Evolutionary conservation across 1,284 basidiomycete genomes (phyloP), one percentile per base, ranked within the genome.

Genomic region (Ganoderma lucidum): DNA sequence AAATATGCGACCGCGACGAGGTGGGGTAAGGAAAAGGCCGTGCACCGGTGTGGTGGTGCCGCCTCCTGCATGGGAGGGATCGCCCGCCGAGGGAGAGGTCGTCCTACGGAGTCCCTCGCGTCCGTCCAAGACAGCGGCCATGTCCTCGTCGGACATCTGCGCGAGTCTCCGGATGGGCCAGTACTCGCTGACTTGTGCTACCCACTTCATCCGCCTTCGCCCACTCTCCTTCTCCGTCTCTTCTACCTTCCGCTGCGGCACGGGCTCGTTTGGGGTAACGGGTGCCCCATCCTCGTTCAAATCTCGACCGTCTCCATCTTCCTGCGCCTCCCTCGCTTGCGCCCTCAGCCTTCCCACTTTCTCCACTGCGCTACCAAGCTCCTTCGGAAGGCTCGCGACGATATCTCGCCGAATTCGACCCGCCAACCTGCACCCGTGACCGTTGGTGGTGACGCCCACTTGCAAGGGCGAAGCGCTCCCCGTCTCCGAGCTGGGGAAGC

Each of bases 141-240:
- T 95, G 28, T 96, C 93, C 23, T 79, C 79, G 32, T 88, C 84
- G 6, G 86, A 84, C 86, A 98, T 86, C 10, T 81, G 78, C 1
- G 94, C 93, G 1, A 98, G 86, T 64, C 89, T 89, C 28, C 93
- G 87, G 62, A 97, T 87, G 0, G 95, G 92, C 93, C 96, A 98
- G 79, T 98, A 98, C 80, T 98, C 96, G 84, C 94, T 96, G 76
- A 96, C 88, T 79, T 96, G 95, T 1, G 94, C 90, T 0, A 96
- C 92, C 95, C 95, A 97, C 80, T 91, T 89, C 88, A 96, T 93
- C 32, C 93, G 84, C 59, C 94, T 83, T 65, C 83, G 84, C 60
- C 86, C 82, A 37, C 80, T 79, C 70, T 95, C 92, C 2, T 78
- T 69, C 3, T 78, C 79, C 1, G 82, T 86, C 78, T 93, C 91